A percentile compares a stretch with the other conserved stretches of the same genome.
Evolutionary conservation across 768 basidiomycete genomes (phyloP).

Genomic region (Multifurca ochricompacta): DNA sequence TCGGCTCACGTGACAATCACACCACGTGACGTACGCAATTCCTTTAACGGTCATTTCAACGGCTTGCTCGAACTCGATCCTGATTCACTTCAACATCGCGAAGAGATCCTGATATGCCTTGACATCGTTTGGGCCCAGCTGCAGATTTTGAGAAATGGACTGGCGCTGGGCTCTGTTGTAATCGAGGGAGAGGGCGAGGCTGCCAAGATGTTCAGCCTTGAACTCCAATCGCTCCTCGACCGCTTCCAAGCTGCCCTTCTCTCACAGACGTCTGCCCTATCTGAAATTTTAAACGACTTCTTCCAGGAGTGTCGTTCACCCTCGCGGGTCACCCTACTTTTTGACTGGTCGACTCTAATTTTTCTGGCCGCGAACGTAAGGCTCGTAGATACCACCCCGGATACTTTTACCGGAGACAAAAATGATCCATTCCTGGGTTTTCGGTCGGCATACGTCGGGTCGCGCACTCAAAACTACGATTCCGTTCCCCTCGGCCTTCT

Average conservation of each 20-base stretch:
- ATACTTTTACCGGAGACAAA: slow-evolving; percentile 23
- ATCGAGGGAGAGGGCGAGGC: slow-evolving; percentile 27
- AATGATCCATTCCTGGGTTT: slow-evolving; percentile 42
- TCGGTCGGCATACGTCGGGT: slow-evolving; percentile 24
- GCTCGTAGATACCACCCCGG: slow-evolving; percentile 21
- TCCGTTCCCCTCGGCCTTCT: slow-evolving; percentile 51
- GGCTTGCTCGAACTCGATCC: slow-evolving; percentile 37
- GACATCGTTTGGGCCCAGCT: slow-evolving; percentile 59
- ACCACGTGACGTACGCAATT: slow-evolving; percentile 45
- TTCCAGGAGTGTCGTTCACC: slow-evolving; percentile 41
- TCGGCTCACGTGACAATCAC: slow-evolving; percentile 44
- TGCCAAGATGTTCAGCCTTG: slow-evolving; percentile 6
- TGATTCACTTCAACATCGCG: slow-evolving; percentile 46
- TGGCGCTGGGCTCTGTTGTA: slow-evolving; percentile 59
- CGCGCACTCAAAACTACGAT: slow-evolving; percentile 44
- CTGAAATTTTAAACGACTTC: slow-evolving; percentile 44
- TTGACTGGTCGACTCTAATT: slow-evolving; percentile 58
- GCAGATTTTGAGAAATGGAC: slow-evolving; percentile 58
- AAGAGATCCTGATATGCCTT: slow-evolving; percentile 60
- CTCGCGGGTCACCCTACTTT: slow-evolving; percentile 45
- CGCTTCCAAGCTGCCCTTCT: slow-evolving; percentile 47
- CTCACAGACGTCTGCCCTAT: slow-evolving; percentile 36
- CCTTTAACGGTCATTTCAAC: slow-evolving; percentile 47
- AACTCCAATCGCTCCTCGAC: slow-evolving; percentile 32
- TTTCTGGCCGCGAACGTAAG: slow-evolving; percentile 57